phyloP scores from a whole-genome alignment of 2,329 filamentous ascomycete species.

The Xylaria sp. region DNA sequence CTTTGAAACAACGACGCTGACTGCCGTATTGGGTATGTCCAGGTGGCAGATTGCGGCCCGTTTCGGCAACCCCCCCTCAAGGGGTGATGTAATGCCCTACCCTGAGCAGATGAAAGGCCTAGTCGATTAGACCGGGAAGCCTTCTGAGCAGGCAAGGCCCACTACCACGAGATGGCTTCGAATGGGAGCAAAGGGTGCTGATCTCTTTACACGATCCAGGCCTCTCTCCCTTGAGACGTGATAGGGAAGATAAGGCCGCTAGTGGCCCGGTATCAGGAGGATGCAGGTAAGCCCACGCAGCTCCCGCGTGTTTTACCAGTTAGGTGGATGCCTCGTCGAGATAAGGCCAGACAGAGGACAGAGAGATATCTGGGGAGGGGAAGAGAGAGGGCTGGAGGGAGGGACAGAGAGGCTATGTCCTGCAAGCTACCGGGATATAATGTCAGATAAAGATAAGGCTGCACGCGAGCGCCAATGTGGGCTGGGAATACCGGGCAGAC shows the following conservation, averaged over 20 bases:
- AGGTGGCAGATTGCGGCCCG: conserved; percentile 20
- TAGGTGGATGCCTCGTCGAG: conserved; percentile 21
- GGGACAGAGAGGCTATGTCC: conserved; percentile 17
- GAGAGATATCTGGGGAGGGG: conserved; percentile 20
- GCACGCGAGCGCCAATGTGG: neutral
- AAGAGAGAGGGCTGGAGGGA: too few relatives aligned
- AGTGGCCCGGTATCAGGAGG: conserved; percentile 21
- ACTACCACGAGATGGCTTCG: conserved; percentile 22
- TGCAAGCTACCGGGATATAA: conserved; percentile 21
- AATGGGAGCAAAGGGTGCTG: conserved; percentile 24
- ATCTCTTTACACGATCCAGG: conserved; percentile 28
- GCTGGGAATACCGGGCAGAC: conserved; percentile 13
- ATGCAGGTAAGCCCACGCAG: conserved; percentile 22
- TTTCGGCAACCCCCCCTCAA: conserved; percentile 14
- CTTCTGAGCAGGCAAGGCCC: conserved; percentile 22
- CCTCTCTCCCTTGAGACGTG: conserved; percentile 16
- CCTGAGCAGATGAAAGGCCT: conserved; percentile 15
- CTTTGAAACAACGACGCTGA: conserved; percentile 32
- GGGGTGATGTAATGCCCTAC: conserved; percentile 19
- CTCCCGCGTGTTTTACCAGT: conserved; percentile 21
- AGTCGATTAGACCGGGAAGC: conserved; percentile 15
- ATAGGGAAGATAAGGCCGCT: conserved; percentile 32
- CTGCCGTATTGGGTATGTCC: conserved; percentile 10
- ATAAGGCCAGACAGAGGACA: conserved; percentile 12
- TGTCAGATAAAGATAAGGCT: conserved; percentile 10